Conservation (phyloP, 805 yeast species). For the Cyberlindnera mycetangii region DNA sequence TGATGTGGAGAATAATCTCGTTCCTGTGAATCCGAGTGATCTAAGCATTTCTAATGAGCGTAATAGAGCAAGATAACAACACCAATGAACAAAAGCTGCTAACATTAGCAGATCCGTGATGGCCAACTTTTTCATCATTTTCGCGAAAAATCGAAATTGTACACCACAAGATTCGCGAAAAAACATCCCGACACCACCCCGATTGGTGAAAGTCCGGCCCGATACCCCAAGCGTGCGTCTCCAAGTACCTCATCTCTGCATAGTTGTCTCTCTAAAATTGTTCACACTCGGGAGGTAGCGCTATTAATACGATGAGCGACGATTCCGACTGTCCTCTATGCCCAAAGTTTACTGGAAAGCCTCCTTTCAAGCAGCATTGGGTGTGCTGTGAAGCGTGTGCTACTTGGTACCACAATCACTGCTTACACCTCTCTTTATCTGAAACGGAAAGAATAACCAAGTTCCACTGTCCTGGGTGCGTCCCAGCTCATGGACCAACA, state of each 20-base stretch:
- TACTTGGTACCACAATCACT: slow-evolving; percentile 41
- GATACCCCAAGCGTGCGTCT: too few relatives aligned
- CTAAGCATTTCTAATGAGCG: background rate
- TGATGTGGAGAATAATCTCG: slow-evolving; percentile 1
- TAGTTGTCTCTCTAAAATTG: too few relatives aligned
- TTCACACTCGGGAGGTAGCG: background rate
- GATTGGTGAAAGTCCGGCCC: too few relatives aligned
- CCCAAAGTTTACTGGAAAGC: background rate
- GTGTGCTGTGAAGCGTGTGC: slow-evolving; percentile 59
- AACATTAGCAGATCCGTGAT: too few relatives aligned
- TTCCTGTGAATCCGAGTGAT: background rate
- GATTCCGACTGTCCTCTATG: slow-evolving; percentile 18
- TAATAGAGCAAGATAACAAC: background rate
- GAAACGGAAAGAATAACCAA: slow-evolving; percentile 39
- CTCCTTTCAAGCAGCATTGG: slow-evolving; percentile 38
- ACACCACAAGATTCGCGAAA: too few relatives aligned
- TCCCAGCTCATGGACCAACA: slow-evolving; percentile 44
- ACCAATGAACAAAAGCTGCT: too few relatives aligned
- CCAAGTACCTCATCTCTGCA: background rate
- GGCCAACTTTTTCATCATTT: background rate
- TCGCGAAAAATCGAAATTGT: too few relatives aligned
- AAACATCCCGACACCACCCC: background rate
- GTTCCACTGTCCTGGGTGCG: slow-evolving; percentile 58
- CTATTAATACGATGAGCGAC: background rate
- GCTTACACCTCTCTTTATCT: slow-evolving; percentile 38